Evolutionary conservation across 768 basidiomycete genomes (phyloP), one percentile per base, ranked within the genome.

Genomic region (Lactarius indigo): DNA sequence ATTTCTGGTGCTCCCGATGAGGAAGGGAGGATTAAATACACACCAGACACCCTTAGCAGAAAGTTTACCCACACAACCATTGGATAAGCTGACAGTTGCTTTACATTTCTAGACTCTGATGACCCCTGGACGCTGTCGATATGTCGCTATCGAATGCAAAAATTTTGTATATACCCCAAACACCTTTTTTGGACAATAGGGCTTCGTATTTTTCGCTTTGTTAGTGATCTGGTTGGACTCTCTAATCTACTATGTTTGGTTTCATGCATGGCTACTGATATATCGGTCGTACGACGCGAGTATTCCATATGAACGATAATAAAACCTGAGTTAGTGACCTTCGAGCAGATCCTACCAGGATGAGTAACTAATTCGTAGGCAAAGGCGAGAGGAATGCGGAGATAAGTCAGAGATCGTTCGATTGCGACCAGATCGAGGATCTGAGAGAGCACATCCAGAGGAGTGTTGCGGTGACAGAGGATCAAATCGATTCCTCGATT

Each of bases 391-490:
- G 28, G 5, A 13, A 12, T 57, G 37, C 23, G 64, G 56, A 59
- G 64, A 68, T 66, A 60, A 66, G 59, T 42, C 59, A 68, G 54
- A 68, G 58, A 67, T 65, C 23, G 57, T 39, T n/a, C 57, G 50
- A 31, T 42, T 20, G 26, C 3, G 52, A 31, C 18, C 20, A 42
- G 20, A 64, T 31, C 57, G 47, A 39, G 47, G 35, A 39, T 64
- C 57, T 59, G n/a, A n/a, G 33, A 35, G 13, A 23, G 20, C 30
- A 31, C 44, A 39, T 18, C 42, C 18, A 10, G 10, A 42, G 26
- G 26, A 33, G 18, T 41, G 26, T 8, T 41, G 41, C 7, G 17
- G 17, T 41, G 41, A 41, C 41, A 18, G 44, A 47, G 20, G 44
- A 1, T n/a, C 44, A 47, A 26, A n/a, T 17, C 26, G 23, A 52